Evolutionary conservation across 2,329 filamentous ascomycete species (phyloP).

Genomic region (Dendryphion nanum): DNA sequence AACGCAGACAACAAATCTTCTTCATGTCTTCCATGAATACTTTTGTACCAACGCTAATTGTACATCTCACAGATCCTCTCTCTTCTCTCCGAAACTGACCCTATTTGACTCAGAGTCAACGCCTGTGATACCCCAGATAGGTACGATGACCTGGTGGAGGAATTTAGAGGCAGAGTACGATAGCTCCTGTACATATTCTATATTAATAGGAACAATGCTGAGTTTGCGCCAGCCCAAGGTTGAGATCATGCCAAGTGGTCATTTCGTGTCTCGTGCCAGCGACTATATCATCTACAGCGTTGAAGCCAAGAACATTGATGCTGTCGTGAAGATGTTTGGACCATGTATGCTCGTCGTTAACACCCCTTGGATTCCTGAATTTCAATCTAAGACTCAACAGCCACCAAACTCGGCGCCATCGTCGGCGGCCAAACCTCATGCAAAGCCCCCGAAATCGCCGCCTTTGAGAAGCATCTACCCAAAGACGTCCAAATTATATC

Average conservation of each 20-base stretch:
- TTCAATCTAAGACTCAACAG: constrained; percentile 48
- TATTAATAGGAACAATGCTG: constrained; percentile 39
- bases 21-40: constrained; percentile 12
- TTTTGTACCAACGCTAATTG: too few species aligned
- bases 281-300: constrained; percentile 99
- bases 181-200: constrained; percentile 42
- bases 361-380: constrained; percentile 6
- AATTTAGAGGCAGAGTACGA: constrained; percentile 86
- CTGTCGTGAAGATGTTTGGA: constrained; percentile 83
- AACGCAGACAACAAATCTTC: too few species aligned
- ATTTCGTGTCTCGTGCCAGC: constrained; percentile 91
- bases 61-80: too few species aligned
- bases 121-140: constrained; percentile 92
- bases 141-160: constrained; percentile 74
- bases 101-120: constrained; percentile 67
- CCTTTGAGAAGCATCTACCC: constrained; percentile 87
- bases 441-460: constrained; percentile 92
- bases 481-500: constrained; percentile 89
- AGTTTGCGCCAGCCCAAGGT: constrained; percentile 65
- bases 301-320: constrained; percentile 86
- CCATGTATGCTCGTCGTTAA: constrained; percentile 68
- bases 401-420: constrained; percentile 91
- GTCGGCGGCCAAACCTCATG: constrained; percentile 98
- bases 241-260: constrained; percentile 89
- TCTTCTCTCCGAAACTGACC: too few species aligned